Conservation (phyloP, 139 green algal species). For the Micractinium sp. region DNA sequence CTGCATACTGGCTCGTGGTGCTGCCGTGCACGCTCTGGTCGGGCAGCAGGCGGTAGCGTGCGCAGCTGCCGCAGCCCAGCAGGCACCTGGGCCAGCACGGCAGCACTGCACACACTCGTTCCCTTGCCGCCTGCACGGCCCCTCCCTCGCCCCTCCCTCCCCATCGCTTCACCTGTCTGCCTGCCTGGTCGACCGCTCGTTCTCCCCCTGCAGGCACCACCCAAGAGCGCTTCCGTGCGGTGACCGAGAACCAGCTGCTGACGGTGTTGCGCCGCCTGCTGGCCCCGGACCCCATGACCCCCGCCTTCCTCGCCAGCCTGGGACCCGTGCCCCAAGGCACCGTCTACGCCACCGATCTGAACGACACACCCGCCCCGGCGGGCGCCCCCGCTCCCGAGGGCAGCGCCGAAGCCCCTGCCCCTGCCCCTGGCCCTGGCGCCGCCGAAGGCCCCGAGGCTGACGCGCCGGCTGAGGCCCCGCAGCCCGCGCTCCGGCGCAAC, state of each 20-base stretch:
- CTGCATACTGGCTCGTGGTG: neutral
- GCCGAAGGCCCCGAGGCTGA: neutral
- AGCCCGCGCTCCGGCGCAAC: neutral
- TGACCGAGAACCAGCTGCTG: conserved; percentile 14
- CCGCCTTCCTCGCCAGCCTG: conserved; percentile 13
- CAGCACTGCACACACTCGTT: too few relatives aligned
- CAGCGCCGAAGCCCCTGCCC: neutral
- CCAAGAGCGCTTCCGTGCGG: neutral
- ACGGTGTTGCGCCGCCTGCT: conserved; percentile 10
- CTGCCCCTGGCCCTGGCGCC: neutral
- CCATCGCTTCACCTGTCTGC: neutral
- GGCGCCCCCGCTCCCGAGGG: neutral
- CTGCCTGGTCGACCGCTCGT: neutral
- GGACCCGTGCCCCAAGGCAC: neutral
- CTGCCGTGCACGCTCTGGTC: neutral
- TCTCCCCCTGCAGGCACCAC: neutral
- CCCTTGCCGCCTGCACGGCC: too few relatives aligned
- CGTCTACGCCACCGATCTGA: neutral
- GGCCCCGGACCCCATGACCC: neutral
- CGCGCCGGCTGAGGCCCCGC: neutral
- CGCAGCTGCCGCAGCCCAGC: too few relatives aligned
- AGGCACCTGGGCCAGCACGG: too few relatives aligned
- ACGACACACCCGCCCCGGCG: neutral
- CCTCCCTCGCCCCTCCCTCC: neutral
- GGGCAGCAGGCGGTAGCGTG: too few relatives aligned